These are phyloP conservation scores for Aspergillus ibericus DNA, from an alignment of 2,329 filamentous ascomycete species.

Conservation along the genomic window DNA sequence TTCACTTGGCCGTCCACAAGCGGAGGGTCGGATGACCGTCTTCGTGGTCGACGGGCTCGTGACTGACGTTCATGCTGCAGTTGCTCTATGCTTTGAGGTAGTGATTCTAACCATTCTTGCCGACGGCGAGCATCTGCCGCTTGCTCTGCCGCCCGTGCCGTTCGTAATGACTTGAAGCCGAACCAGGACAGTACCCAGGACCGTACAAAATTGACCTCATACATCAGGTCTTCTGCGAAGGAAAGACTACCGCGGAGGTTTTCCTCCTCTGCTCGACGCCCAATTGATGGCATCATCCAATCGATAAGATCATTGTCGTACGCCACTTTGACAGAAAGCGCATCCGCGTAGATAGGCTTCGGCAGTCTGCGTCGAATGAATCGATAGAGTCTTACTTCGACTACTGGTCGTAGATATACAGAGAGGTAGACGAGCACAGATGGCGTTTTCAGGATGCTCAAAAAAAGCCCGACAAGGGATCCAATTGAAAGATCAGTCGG, in stretches of 20 bases:
- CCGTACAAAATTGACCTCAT: constrained; percentile 34
- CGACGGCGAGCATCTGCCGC: constrained; percentile 16
- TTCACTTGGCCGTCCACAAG: constrained; percentile 19
- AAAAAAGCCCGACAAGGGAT: constrained; percentile 27
- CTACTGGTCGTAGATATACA: constrained; percentile 37
- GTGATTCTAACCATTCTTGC: constrained; percentile 28
- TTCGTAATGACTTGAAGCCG: constrained; percentile 22
- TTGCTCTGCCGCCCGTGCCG: constrained; percentile 15
- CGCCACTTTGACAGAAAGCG: constrained; percentile 43
- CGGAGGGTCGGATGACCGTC: constrained; percentile 15
- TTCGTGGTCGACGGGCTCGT: constrained; percentile 14
- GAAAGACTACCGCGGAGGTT: constrained; percentile 37
- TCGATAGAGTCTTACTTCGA: constrained; percentile 43
- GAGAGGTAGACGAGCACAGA: constrained; percentile 38
- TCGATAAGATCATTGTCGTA: constrained; percentile 46
- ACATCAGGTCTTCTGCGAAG: constrained; percentile 38
- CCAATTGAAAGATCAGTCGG: constrained; percentile 29
- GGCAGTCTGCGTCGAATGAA: constrained; percentile 43
- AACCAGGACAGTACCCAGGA: constrained; percentile 36
- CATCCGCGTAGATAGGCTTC: constrained; percentile 43
- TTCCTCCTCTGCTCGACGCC: constrained; percentile 43
- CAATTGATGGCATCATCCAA: constrained; percentile 44
- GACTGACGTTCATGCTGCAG: constrained; percentile 31
- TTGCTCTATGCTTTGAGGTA: constrained; percentile 32
- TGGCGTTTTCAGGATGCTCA: constrained; percentile 35